A percentile compares a stretch with the other conserved stretches of the same genome.
Conservation (phyloP, 78 protist genomes). For the Capsaspora owczarzaki region DNA sequence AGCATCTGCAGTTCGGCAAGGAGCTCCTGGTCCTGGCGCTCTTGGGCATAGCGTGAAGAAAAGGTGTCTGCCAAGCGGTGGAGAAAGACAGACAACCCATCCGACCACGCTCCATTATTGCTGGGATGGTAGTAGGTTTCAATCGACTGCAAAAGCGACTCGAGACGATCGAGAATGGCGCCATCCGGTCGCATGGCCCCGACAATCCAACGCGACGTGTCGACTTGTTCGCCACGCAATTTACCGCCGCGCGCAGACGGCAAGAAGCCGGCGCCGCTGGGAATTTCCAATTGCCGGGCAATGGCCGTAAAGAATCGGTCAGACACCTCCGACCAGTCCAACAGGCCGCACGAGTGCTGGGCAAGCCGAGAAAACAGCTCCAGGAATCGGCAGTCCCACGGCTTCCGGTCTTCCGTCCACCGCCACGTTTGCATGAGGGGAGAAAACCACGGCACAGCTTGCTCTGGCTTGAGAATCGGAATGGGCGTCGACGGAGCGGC, state of each 20-base stretch:
- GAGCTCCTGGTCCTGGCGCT: no score
- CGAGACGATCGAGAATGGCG: neutral
- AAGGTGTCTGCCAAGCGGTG: neutral
- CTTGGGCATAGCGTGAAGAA: no score
- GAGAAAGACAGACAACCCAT: neutral
- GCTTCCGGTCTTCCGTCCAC: neutral
- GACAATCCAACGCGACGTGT: neutral
- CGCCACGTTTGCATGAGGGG: conserved; percentile 9
- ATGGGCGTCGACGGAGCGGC: neutral
- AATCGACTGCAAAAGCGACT: neutral
- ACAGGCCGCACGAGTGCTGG: neutral
- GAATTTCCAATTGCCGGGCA: neutral
- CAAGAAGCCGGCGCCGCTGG: neutral
- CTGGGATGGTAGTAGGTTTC: conserved; percentile 35
- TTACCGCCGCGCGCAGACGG: no score
- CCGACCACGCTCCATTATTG: conserved; percentile 27
- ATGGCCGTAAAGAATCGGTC: neutral
- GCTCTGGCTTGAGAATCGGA: no score
- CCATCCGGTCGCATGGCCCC: neutral
- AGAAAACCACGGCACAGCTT: no score
- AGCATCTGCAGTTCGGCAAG: neutral
- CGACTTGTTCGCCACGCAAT: neutral
- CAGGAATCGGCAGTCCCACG: conserved; percentile 23
- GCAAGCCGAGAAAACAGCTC: conserved; percentile 12
- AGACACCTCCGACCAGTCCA: neutral